These are phyloP conservation scores for Myxozyma kluyveri DNA, from an alignment of 805 yeast species.

Conservation along the genomic window DNA sequence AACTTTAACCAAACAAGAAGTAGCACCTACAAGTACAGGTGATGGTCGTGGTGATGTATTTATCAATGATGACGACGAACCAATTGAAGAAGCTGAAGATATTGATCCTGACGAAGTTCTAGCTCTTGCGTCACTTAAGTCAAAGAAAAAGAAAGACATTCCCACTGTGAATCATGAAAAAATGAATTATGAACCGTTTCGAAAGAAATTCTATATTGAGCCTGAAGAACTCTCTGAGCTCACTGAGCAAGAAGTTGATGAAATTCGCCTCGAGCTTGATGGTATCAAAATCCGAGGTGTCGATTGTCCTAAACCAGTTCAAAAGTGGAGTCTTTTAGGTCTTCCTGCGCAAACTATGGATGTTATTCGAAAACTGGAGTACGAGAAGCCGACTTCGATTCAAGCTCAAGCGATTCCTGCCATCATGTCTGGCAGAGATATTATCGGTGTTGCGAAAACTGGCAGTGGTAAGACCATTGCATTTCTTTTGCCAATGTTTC, in stretches of 20 bases:
- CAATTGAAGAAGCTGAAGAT: conserved; percentile 36
- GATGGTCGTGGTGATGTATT: conserved; percentile 14
- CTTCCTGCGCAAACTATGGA: conserved; percentile 58
- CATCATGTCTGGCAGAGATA: conserved; percentile 83
- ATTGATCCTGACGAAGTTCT: conserved; percentile 37
- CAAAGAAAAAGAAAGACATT: conserved; percentile 51
- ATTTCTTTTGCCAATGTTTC: conserved; percentile 74
- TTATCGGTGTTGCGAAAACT: conserved; percentile 92
- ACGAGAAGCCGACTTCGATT: conserved; percentile 72
- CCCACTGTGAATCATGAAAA: conserved; percentile 48
- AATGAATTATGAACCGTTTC: conserved; percentile 52
- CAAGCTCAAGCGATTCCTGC: conserved; percentile 91
- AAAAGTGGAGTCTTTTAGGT: conserved; percentile 79
- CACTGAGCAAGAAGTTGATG: conserved; percentile 55
- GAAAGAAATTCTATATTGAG: conserved; percentile 62
- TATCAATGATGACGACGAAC: conserved; percentile 28
- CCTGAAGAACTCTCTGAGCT: conserved; percentile 52
- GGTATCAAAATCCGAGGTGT: conserved; percentile 60
- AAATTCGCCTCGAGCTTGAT: conserved; percentile 52
- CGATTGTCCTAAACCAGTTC: conserved; percentile 60
- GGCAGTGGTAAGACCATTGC: conserved; percentile 96
- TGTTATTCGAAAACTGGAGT: conserved; percentile 52
- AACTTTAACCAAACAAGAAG: conserved; percentile 17
- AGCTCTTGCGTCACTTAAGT: conserved; percentile 34
- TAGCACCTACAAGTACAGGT: conserved; percentile 5